A percentile compares a stretch with the other conserved stretches of the same genome.
Evolutionary conservation across 768 basidiomycete species (phyloP).

Genomic region (Polyporus arcularius): DNA sequence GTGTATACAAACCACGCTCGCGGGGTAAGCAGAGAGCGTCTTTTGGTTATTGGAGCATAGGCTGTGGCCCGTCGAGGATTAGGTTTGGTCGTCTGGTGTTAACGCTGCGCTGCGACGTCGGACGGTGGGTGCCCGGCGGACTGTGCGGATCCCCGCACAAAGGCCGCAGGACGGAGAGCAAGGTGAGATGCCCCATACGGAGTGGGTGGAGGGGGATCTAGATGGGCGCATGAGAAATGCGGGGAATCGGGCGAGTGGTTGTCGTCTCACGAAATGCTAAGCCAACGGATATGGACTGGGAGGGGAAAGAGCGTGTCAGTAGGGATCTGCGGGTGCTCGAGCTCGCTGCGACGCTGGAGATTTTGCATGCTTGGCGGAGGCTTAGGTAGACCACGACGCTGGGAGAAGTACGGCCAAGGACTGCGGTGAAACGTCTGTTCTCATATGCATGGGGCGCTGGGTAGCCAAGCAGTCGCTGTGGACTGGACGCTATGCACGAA

Average conservation of each 20-base stretch:
- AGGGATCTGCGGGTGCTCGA: neutral
- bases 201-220: neutral
- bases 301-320: neutral
- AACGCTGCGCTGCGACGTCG: neutral
- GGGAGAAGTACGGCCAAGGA: neutral
- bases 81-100: no score
- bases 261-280: constrained; percentile 10
- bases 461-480: neutral
- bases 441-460: neutral
- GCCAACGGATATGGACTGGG: neutral
- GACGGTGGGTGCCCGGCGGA: neutral
- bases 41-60: no score
- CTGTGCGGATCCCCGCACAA: constrained; percentile 3
- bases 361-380: neutral
- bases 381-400: neutral
- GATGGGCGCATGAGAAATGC: neutral
- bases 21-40: no score
- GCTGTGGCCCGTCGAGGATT: no score
- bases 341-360: neutral
- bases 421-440: neutral
- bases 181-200: neutral
- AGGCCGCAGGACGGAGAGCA: neutral
- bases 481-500: neutral
- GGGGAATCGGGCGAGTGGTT: neutral
- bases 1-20: no score